Conservation (phyloP, 164 flowering plant species). For the Berberis vulgaris region DNA sequence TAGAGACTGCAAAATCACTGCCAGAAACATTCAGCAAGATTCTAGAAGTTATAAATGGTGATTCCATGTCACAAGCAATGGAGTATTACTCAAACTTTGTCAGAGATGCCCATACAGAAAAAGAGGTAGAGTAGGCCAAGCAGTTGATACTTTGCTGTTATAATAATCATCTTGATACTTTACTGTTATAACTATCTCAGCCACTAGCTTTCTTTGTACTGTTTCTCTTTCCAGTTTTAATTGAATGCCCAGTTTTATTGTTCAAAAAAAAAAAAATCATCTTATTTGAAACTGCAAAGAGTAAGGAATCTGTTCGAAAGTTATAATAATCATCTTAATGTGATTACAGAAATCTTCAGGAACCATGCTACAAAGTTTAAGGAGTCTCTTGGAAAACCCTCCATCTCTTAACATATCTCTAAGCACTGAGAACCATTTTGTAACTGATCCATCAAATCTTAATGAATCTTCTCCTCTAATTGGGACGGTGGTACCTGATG, state of each 20-base stretch:
- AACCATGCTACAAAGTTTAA: conserved; percentile 49
- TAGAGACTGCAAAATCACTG: conserved; percentile 81
- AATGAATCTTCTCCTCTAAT: conserved; percentile 18
- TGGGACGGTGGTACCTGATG: conserved; percentile 16
- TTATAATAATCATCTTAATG: neutral
- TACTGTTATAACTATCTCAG: too few species aligned
- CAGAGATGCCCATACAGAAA: conserved; percentile 74
- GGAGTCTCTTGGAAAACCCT: conserved; percentile 51
- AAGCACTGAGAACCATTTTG: conserved; percentile 40
- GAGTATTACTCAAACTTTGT: conserved; percentile 81
- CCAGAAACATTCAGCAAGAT: conserved; percentile 59
- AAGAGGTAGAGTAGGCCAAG: conserved; percentile 40
- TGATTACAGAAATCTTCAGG: conserved; percentile 46
- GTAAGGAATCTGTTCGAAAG: too few species aligned
- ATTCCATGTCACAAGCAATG: conserved; percentile 55
- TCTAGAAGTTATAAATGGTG: conserved; percentile 62
- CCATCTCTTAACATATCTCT: conserved; percentile 61
- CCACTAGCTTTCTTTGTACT: too few species aligned
- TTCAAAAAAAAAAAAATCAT: too few species aligned
- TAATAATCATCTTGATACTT: too few species aligned
- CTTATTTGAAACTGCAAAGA: too few species aligned
- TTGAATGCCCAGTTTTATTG: too few species aligned
- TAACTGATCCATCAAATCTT: conserved; percentile 18
- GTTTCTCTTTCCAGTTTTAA: too few species aligned
- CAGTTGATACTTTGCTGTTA: too few species aligned